phyloP scores from a whole-genome alignment of 352 stramenopile species.

The Phytophthora sansomeana region DNA sequence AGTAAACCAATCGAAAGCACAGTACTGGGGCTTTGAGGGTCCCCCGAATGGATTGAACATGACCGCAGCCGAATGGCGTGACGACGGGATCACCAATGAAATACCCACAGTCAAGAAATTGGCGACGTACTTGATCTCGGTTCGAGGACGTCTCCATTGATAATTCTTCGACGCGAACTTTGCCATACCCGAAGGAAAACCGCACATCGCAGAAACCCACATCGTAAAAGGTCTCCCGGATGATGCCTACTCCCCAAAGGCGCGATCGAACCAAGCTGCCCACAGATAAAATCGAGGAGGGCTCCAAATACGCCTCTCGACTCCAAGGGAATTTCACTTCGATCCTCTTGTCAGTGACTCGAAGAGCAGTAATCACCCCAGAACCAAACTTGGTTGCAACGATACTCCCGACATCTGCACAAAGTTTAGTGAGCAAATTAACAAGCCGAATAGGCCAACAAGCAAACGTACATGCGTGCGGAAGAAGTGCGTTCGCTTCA shows the following conservation, averaged over 20 bases:
- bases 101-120: constrained; percentile 39
- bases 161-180: constrained; percentile 65
- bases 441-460: background rate
- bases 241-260: constrained; percentile 64
- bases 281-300: constrained; percentile 52
- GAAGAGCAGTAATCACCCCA: constrained; percentile 71
- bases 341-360: constrained; percentile 56
- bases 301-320: constrained; percentile 59
- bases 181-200: constrained; percentile 69
- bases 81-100: constrained; percentile 66
- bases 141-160: constrained; percentile 51
- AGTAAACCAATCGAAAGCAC: constrained; percentile 36
- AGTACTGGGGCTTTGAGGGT: constrained; percentile 7
- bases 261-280: constrained; percentile 62
- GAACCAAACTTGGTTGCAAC: constrained; percentile 69
- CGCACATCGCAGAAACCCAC: constrained; percentile 66
- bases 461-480: constrained; percentile 51
- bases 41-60: constrained; percentile 46
- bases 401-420: constrained; percentile 64
- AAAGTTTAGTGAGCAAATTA: background rate
- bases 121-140: constrained; percentile 23
- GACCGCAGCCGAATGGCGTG: constrained; percentile 73
- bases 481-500: constrained; percentile 41
- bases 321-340: constrained; percentile 83
- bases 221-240: constrained; percentile 70